These are phyloP conservation scores for Talaromyces borbonicus DNA, from an alignment of 495 filamentous ascomycete genomes.

Conservation along the genomic window DNA sequence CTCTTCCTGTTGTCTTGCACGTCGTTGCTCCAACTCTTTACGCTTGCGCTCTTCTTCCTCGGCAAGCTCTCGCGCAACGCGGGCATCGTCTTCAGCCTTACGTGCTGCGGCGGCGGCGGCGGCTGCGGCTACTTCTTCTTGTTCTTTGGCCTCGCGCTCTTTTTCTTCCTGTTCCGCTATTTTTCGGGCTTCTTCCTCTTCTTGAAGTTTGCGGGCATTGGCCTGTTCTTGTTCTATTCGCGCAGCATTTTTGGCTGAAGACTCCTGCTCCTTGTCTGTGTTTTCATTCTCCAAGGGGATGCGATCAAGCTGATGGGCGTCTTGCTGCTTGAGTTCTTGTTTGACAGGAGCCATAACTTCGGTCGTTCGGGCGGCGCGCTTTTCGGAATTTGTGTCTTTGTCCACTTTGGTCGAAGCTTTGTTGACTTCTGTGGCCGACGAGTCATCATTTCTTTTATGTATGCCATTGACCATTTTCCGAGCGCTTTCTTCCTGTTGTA, in stretches of 20 bases:
- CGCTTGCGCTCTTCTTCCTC: conserved; percentile 44
- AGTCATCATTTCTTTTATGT: conserved; percentile 20
- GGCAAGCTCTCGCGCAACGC: conserved; percentile 36
- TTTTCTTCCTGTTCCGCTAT: conserved; percentile 35
- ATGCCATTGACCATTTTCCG: conserved; percentile 23
- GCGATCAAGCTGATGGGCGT: conserved; percentile 19
- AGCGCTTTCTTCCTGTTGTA: conserved; percentile 34
- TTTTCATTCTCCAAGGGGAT: conserved; percentile 19
- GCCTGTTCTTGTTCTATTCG: conserved; percentile 35
- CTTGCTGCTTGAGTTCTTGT: conserved; percentile 23
- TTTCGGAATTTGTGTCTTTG: conserved; percentile 3
- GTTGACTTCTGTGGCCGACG: conserved; percentile 12
- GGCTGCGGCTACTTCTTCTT: no score
- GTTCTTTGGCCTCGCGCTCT: conserved; percentile 30
- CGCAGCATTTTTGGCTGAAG: conserved; percentile 12
- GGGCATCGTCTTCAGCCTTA: conserved; percentile 29
- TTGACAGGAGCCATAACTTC: conserved; percentile 15
- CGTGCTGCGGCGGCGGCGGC: no score
- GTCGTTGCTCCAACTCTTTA: conserved; percentile 42
- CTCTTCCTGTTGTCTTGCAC: conserved; percentile 44
- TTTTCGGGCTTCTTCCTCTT: conserved; percentile 29
- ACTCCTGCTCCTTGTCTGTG: conserved; percentile 13
- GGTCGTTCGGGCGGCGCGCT: conserved; percentile 4
- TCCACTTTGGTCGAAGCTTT: conserved; percentile 19
- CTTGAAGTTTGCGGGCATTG: conserved; percentile 30